Percentiles rank a stretch among this genome's conserved stretches.
Evolutionary conservation across 208 protist genomes (phyloP).

Genomic region (Leishmania tarentolae): DNA sequence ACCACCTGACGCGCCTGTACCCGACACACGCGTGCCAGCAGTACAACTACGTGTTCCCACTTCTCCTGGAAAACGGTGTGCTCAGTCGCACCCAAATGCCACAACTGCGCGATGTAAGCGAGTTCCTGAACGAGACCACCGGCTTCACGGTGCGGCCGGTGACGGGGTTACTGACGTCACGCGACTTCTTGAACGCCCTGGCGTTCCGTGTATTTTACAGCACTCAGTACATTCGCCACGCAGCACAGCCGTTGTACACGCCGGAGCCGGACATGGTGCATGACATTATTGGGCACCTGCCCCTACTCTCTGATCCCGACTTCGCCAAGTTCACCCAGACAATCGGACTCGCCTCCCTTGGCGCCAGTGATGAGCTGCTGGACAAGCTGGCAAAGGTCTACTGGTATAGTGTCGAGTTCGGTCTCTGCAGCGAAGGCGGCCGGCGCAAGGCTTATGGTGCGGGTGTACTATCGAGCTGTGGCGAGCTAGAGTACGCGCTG

Average conservation of each 20-base stretch:
- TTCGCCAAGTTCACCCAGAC: conserved; percentile 97
- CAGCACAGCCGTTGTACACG: conserved; percentile 95
- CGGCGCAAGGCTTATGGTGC: conserved; percentile 93
- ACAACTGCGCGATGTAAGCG: conserved; percentile 93
- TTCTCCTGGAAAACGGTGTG: conserved; percentile 94
- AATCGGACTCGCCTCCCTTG: conserved; percentile 97
- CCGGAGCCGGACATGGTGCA: conserved; percentile 96
- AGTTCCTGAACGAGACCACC: conserved; percentile 92
- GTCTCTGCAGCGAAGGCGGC: conserved; percentile 92
- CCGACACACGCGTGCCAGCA: conserved; percentile 94
- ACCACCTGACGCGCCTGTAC: conserved; percentile 88
- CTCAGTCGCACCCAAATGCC: conserved; percentile 90
- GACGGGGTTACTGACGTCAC: conserved; percentile 91
- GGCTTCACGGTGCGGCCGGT: conserved; percentile 95
- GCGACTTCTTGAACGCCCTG: conserved; percentile 96
- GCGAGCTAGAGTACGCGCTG: conserved; percentile 88
- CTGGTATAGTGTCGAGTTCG: conserved; percentile 98
- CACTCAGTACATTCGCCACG: conserved; percentile 98
- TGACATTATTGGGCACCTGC: conserved; percentile 96
- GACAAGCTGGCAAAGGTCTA: conserved; percentile 92
- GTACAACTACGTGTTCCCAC: conserved; percentile 92
- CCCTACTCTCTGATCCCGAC: conserved; percentile 94
- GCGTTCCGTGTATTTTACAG: conserved; percentile 97
- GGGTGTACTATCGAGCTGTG: conserved; percentile 94
- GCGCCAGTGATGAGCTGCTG: conserved; percentile 94